A percentile compares a stretch with the other conserved stretches of the same genome.
These are phyloP conservation scores for Monilinia laxa DNA, from an alignment of 2,329 filamentous ascomycete species.

Conservation along the genomic window DNA sequence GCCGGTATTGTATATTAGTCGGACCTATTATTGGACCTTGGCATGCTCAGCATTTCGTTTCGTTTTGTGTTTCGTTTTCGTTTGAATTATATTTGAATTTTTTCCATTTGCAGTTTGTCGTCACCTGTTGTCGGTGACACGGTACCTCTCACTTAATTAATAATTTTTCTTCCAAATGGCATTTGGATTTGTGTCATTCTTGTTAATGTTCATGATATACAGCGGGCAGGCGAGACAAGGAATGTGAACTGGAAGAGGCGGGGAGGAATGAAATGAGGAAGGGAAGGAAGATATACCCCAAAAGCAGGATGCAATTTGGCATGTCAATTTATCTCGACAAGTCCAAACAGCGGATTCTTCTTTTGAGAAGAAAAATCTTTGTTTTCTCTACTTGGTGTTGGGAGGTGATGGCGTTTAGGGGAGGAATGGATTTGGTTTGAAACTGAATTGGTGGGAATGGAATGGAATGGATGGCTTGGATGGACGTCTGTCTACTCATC, in stretches of 20 bases:
- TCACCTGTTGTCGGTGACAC: not conserved
- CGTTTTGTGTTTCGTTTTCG: no score
- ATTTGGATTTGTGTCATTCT: not conserved
- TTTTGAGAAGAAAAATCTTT: not conserved
- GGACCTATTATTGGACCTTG: not conserved
- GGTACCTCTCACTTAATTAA: slow-evolving; percentile 10
- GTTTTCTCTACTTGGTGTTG: not conserved
- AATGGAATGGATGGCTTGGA: not conserved
- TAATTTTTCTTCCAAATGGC: slow-evolving; percentile 5
- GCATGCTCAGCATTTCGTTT: slow-evolving; percentile 1
- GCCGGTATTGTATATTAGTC: slow-evolving; percentile 10
- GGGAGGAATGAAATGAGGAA: not conserved
- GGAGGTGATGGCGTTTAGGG: not conserved
- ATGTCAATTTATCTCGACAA: not conserved
- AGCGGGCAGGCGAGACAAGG: slow-evolving; percentile 11
- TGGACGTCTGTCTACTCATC: slow-evolving; percentile 1
- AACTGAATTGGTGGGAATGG: not conserved
- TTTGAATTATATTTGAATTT: not conserved
- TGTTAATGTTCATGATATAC: slow-evolving; percentile 32
- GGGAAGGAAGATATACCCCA: slow-evolving; percentile 4
- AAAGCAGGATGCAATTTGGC: not conserved
- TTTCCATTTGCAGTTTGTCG: not conserved
- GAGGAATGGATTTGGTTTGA: not conserved
- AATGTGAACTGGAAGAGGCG: slow-evolving; percentile 7
- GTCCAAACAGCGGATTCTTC: not conserved